Evolutionary conservation across 805 yeast genomes (phyloP).

Genomic region (Myxozyma monticola): DNA sequence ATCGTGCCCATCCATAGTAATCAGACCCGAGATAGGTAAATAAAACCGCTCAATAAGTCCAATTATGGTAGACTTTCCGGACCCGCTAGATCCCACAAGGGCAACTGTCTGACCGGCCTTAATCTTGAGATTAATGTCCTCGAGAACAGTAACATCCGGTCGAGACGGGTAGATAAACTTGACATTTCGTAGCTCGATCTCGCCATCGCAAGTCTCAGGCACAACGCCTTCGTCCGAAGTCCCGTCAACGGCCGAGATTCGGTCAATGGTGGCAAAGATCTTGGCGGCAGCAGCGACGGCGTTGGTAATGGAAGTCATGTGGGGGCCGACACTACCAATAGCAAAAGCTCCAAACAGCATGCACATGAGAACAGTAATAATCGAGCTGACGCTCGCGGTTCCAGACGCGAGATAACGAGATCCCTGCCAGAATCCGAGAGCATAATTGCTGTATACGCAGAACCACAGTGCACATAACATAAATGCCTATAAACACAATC

Average conservation of each 20-base stretch:
- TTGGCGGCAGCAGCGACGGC: conserved; percentile 45
- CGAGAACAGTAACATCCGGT: conserved; percentile 79
- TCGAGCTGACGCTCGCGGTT: conserved; percentile 18
- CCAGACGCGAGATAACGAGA: conserved; percentile 28
- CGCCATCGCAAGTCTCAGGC: conserved; percentile 48
- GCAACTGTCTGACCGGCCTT: conserved; percentile 92
- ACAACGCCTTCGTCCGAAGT: conserved; percentile 31
- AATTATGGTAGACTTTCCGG: conserved; percentile 89
- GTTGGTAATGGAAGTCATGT: conserved; percentile 39
- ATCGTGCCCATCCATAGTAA: conserved; percentile 82
- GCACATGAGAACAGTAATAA: conserved; percentile 29
- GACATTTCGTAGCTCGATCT: conserved; percentile 78
- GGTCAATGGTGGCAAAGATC: conserved; percentile 44
- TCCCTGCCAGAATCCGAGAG: conserved; percentile 38
- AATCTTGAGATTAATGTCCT: conserved; percentile 71
- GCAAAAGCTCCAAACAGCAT: conserved; percentile 46
- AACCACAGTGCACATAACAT: conserved; percentile 38
- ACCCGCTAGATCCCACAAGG: conserved; percentile 92
- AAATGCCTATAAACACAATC: conserved; percentile 41
- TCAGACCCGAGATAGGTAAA: conserved; percentile 71
- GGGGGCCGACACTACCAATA: conserved; percentile 44
- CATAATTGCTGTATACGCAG: conserved; percentile 31
- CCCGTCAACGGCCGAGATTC: conserved; percentile 42
- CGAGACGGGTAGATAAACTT: conserved; percentile 78
- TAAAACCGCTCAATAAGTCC: conserved; percentile 85